Conservation (phyloP, 306 rosid species). For the Quercus parvula region DNA sequence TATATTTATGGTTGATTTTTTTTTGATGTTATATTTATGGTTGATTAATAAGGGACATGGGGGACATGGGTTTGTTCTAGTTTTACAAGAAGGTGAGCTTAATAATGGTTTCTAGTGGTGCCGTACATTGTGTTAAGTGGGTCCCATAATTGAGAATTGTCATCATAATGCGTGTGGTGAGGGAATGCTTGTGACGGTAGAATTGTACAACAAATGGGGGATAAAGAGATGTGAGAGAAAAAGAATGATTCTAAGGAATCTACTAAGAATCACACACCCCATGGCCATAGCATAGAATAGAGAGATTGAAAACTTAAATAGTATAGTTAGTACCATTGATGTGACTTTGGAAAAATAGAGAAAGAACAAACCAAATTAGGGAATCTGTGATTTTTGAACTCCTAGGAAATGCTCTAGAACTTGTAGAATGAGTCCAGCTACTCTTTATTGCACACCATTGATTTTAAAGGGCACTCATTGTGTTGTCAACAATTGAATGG, state of each 20-base stretch:
- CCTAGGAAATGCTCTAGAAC: neutral
- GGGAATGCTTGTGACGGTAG: conserved; percentile 17
- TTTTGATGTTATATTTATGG: neutral
- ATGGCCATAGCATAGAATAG: neutral
- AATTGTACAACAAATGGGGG: neutral
- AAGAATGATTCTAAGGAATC: conserved; percentile 53
- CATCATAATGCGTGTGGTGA: neutral
- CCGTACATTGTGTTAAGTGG: neutral
- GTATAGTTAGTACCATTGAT: neutral
- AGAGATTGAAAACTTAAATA: conserved; percentile 18
- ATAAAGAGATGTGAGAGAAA: neutral
- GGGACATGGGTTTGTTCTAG: neutral
- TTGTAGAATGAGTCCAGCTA: neutral
- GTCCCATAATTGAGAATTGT: neutral
- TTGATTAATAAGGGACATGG: neutral
- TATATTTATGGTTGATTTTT: neutral
- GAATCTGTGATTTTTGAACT: conserved; percentile 18
- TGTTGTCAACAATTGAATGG: neutral
- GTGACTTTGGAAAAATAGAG: neutral
- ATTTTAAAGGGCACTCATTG: neutral
- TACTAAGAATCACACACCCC: conserved; percentile 17
- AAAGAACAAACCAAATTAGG: conserved; percentile 21
- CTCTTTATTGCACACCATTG: neutral
- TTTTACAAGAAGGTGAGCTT: neutral
- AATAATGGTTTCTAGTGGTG: neutral